Conservation (phyloP, 1,284 basidiomycete species). For the Irpex lacteus region DNA sequence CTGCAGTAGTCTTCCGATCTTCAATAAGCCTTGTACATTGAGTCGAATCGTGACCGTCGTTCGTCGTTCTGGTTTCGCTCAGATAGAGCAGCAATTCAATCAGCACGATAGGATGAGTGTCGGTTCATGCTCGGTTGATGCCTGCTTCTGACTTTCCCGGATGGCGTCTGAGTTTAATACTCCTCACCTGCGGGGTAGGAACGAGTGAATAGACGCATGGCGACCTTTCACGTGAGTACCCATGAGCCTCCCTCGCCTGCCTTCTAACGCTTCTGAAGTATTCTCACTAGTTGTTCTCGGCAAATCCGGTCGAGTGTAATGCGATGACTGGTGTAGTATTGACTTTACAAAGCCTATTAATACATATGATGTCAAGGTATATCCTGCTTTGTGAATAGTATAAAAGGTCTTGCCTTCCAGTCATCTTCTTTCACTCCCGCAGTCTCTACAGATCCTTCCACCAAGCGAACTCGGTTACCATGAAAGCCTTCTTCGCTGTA, state of each 20-base stretch:
- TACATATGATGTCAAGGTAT: background rate
- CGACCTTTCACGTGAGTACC: background rate
- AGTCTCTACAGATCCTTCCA: background rate
- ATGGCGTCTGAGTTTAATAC: background rate
- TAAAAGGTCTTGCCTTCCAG: background rate
- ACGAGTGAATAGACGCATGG: background rate
- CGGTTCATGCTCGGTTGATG: background rate
- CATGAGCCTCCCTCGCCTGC: background rate
- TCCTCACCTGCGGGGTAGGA: background rate
- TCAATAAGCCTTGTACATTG: too few relatives aligned
- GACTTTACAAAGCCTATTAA: background rate
- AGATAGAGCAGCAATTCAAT: background rate
- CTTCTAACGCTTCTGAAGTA: background rate
- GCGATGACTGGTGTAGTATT: background rate
- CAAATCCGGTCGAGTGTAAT: background rate
- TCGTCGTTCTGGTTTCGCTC: background rate
- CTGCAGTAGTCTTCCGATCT: too few relatives aligned
- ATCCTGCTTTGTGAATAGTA: background rate
- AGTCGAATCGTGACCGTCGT: background rate
- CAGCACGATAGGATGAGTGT: background rate
- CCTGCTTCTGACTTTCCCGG: background rate
- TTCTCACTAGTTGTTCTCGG: background rate
- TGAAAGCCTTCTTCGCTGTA: slow-evolving; percentile 22
- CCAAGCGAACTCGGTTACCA: slow-evolving; percentile 6
- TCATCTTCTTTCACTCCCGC: background rate